Evolutionary conservation across 345 rosid genomes (phyloP), one percentile per base, ranked within the genome.

Genomic region (Gossypium mustelinum): DNA sequence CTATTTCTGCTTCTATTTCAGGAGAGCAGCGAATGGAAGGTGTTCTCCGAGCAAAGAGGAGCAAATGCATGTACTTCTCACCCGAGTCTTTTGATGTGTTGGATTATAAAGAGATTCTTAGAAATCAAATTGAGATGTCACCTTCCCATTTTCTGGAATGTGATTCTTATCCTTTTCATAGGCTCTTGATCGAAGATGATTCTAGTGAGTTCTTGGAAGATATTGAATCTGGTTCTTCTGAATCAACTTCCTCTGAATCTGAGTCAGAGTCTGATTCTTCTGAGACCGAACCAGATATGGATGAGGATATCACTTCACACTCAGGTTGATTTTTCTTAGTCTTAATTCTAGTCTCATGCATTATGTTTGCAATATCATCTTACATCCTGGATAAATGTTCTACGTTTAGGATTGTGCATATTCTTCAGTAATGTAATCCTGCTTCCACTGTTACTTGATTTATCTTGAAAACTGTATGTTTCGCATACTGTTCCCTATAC

Each of bases 281-380:
- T 44, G 93, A 90, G 81, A 93, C 97, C 77, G 97, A 92, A 79
- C 87, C 87, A 64, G 94, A 92, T 79, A 82, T 89, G 61, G 92
- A 86, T 77, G 88, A 91, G 73, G 97, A 84, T 74, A 83, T 87
- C 79, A 81, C 81, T 82, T 77, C 82, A 52, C 79, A 80, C 58
- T 87, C 97, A 92, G 98, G 99, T 93, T 73, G 69, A 69, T 55
- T 47, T 27, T 76, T 75, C 68, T 68, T 22, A 16, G 25, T 54
- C 68, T 64, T 45, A 48, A 51, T 34, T 70, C 54, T 7, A 17
- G 18, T 72, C 16, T 70, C 65, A 27, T 24, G 27, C 7, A 13
- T 65, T 44, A 11, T 72, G 60, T 70, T 70, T 64, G 71, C 73
- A 67, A 61, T 24, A 47, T 69, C n/a, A 9, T 29, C 41, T 34